Evolutionary conservation across 176 grass and related monocot species (phyloP).

Genomic region (Echinochloa phyllopogon): DNA sequence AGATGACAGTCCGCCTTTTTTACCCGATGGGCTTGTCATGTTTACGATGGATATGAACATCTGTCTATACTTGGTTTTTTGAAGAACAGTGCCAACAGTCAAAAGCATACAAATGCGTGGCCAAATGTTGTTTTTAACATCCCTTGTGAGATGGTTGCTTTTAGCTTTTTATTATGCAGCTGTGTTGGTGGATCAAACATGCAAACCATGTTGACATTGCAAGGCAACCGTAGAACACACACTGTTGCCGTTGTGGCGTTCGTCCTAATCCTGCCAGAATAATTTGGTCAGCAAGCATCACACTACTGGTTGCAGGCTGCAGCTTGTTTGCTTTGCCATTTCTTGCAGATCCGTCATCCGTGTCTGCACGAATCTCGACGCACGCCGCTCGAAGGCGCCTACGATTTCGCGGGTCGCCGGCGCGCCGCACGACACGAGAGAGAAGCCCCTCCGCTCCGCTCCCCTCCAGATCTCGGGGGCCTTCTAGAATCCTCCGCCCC

Average conservation of each 20-base stretch:
- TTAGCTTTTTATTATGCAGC: neutral
- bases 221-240: neutral
- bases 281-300: neutral
- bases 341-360: neutral
- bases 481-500: slow-evolving; percentile 1
- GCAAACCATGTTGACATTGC: neutral
- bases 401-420: slow-evolving; percentile 46
- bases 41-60: neutral
- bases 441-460: neutral
- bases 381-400: neutral
- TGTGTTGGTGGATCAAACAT: neutral
- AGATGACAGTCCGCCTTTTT: neutral
- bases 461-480: slow-evolving; percentile 26
- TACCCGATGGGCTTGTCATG: neutral
- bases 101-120: neutral
- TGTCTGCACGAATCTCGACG: slow-evolving; percentile 25
- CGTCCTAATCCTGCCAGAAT: neutral
- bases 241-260: neutral
- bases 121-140: neutral
- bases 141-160: neutral
- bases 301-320: too few species aligned
- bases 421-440: neutral
- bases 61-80: neutral
- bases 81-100: neutral
- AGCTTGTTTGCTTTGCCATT: neutral